These are phyloP conservation scores for Chalciporus piperatus DNA, from an alignment of 768 basidiomycete species.

Conservation along the genomic window DNA sequence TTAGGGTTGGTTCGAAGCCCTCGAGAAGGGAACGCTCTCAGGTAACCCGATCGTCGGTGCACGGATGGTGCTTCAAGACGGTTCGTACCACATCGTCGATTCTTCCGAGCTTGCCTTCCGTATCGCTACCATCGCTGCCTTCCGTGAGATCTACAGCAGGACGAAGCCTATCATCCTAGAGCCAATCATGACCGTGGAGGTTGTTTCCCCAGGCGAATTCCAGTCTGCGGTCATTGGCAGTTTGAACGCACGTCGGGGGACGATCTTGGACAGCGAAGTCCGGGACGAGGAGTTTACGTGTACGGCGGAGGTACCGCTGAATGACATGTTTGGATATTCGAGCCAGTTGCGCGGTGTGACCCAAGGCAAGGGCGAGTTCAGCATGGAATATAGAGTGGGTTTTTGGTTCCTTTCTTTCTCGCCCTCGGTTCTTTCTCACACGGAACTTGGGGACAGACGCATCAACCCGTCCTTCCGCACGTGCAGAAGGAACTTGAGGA, in stretches of 20 bases:
- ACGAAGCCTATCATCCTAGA: conserved; percentile 84
- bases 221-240: conserved; percentile 95
- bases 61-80: conserved; percentile 87
- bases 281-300: conserved; percentile 96
- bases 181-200: conserved; percentile 98
- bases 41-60: conserved; percentile 87
- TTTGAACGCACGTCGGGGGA: conserved; percentile 87
- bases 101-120: conserved; percentile 97
- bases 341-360: conserved; percentile 90
- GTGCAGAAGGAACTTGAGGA: too few relatives aligned
- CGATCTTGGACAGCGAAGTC: conserved; percentile 93
- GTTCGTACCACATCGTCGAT: conserved; percentile 90
- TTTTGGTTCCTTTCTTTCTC: neutral
- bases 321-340: conserved; percentile 99
- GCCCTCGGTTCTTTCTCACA: too few relatives aligned
- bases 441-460: conserved; percentile 44
- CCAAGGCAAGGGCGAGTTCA: conserved; percentile 93
- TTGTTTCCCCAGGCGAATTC: conserved; percentile 94
- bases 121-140: conserved; percentile 85
- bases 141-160: conserved; percentile 82
- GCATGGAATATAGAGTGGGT: conserved; percentile 74
- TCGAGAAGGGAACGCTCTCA: conserved; percentile 86
- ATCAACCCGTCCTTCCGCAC: conserved; percentile 45
- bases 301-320: conserved; percentile 87
- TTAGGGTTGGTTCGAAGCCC: conserved; percentile 92